Conservation (phyloP, 192 early-diverging fungal genomes). For the Rhizoclosmatium globosum region DNA sequence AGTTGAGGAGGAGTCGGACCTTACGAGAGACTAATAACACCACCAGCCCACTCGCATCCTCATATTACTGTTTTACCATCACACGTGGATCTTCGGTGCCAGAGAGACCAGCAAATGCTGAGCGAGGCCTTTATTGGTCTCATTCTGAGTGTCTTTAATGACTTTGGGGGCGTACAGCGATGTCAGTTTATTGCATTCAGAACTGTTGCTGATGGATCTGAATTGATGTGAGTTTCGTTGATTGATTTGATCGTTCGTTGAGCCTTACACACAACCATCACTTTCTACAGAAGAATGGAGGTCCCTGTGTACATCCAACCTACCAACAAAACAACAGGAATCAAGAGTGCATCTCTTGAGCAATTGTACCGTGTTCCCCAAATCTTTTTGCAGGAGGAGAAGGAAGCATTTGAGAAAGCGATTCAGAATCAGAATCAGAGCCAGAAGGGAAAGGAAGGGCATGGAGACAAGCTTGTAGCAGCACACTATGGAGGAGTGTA, state of each 20-base stretch:
- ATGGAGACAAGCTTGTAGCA: not conserved
- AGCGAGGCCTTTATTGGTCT: slow-evolving; percentile 53
- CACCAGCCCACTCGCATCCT: slow-evolving; percentile 53
- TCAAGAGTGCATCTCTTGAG: not conserved
- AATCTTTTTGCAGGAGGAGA: slow-evolving; percentile 16
- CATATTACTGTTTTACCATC: slow-evolving; percentile 57
- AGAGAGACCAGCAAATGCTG: slow-evolving; percentile 51
- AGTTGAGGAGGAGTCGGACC: not conserved
- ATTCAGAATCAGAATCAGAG: not conserved
- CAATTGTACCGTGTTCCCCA: slow-evolving; percentile 19
- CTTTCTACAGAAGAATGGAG: slow-evolving; percentile 24
- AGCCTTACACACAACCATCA: not conserved
- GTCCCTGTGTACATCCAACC: slow-evolving; percentile 32
- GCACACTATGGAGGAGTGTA: slow-evolving; percentile 39
- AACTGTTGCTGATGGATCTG: slow-evolving; percentile 26
- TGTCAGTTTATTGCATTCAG: slow-evolving; percentile 50
- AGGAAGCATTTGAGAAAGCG: slow-evolving; percentile 24
- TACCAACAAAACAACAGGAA: slow-evolving; percentile 4
- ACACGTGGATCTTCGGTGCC: slow-evolving; percentile 55
- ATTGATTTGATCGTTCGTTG: not conserved
- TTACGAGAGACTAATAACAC: not conserved
- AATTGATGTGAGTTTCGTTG: slow-evolving; percentile 13
- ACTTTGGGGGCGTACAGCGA: slow-evolving; percentile 36
- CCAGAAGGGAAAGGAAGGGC: not conserved
- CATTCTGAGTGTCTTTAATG: slow-evolving; percentile 54